Evolutionary conservation across 2,329 filamentous ascomycete species (phyloP).

Genomic region (Ciborinia camelliae): DNA sequence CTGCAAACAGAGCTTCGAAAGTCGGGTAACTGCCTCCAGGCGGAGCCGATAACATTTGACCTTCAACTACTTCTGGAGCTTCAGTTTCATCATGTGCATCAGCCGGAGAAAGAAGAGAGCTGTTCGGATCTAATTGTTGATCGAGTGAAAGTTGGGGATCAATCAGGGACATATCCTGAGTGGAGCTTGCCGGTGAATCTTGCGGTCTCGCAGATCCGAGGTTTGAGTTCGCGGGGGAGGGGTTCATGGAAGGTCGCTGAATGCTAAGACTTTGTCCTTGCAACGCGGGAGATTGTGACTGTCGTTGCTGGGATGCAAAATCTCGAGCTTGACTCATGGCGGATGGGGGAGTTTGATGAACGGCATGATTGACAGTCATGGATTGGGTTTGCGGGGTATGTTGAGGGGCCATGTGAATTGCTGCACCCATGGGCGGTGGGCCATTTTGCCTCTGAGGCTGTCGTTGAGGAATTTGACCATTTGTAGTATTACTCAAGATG

Average conservation of each 20-base stretch:
- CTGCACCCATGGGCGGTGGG: conserved; percentile 34
- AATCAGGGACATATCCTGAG: conserved; percentile 37
- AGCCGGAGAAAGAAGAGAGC: conserved; percentile 25
- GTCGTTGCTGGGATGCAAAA: conserved; percentile 25
- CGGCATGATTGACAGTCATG: conserved; percentile 36
- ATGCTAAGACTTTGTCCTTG: conserved; percentile 27
- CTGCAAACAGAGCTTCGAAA: conserved; percentile 62
- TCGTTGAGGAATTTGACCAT: conserved; percentile 34
- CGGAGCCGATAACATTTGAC: conserved; percentile 42
- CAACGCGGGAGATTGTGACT: conserved; percentile 35
- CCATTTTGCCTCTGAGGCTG: conserved; percentile 22
- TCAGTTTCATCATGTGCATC: conserved; percentile 11
- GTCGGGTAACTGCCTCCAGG: conserved; percentile 63
- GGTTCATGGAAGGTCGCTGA: conserved; percentile 30
- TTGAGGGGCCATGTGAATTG: conserved; percentile 36
- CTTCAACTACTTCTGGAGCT: conserved; percentile 28
- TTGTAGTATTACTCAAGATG: conserved; percentile 31
- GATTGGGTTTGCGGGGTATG: conserved; percentile 30
- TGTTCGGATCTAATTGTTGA: conserved; percentile 29
- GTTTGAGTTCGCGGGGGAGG: conserved; percentile 32
- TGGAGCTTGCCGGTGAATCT: conserved; percentile 29
- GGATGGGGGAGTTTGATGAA: conserved; percentile 29
- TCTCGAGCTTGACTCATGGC: conserved; percentile 27
- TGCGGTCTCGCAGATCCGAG: conserved; percentile 26
- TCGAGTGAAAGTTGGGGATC: conserved; percentile 37